These are phyloP conservation scores for Trametes gibbosa DNA, from an alignment of 768 basidiomycete species.

Conservation along the genomic window DNA sequence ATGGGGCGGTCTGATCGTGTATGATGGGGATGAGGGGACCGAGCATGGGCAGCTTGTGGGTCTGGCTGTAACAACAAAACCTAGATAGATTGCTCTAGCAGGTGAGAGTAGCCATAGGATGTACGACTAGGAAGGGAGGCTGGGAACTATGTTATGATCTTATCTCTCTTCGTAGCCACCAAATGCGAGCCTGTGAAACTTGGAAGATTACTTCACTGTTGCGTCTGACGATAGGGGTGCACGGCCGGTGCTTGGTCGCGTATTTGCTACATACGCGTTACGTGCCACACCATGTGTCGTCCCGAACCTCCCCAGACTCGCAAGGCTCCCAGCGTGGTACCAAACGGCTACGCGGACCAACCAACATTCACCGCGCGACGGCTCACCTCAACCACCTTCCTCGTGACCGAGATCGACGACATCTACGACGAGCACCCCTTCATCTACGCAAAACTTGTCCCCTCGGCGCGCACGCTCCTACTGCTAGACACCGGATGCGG, in stretches of 20 bases:
- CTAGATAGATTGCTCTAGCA: not conserved
- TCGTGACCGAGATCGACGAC: constrained; percentile 51
- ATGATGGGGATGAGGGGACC: not conserved
- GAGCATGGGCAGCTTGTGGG: not conserved
- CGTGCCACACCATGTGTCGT: not conserved
- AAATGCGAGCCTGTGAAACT: too few species aligned
- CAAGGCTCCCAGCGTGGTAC: not conserved
- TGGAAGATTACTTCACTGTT: too few species aligned
- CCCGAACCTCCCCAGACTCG: not conserved
- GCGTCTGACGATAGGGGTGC: too few species aligned
- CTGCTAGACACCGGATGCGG: constrained; percentile 57
- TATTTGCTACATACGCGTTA: not conserved
- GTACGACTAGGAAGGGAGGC: not conserved
- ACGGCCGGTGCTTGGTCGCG: too few species aligned
- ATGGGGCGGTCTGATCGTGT: too few species aligned
- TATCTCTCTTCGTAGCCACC: not conserved
- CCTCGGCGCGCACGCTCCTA: constrained; percentile 40
- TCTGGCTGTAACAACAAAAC: too few species aligned
- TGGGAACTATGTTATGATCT: not conserved
- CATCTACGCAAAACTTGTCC: constrained; percentile 50
- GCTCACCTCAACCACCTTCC: constrained; percentile 37
- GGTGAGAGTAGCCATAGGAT: not conserved
- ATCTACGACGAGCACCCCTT: constrained; percentile 51
- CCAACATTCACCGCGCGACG: constrained; percentile 36
- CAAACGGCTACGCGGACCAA: not conserved